Base-by-base conservation (phyloP, 139 green algal species). In the Diplosphaera chodatii region DNA sequence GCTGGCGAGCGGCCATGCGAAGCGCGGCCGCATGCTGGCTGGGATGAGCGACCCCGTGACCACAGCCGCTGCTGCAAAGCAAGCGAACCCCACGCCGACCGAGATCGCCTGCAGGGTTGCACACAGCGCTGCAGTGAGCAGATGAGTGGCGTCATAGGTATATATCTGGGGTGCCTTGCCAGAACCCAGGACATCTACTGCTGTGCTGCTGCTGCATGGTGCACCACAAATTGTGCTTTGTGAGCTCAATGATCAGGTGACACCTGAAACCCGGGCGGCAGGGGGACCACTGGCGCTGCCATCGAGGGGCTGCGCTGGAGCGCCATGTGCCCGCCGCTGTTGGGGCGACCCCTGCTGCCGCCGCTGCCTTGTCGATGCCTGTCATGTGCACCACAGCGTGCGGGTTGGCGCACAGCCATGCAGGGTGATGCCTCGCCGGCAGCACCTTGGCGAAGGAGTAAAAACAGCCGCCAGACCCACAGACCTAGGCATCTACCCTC, bases 1-100 rank as follows among this genome's bases (percentile, higher is more conserved):
- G 48, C 48, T 59, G 48, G 48, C 48, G 13, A 59, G 48, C 48
- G 48, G 48, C 48, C 48, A 59, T 25, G 48, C 48, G 18, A n/a
- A 25, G 13, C 48, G 48, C 48, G 48, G 48, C 48, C 72, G 55
- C 31, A 78, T 68, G 59, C 70, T 67, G 5, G 40, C 10, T 3
- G 74, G 74, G 25, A 78, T 67, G 15, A 78, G 33, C 4, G 67
- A 29, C 6, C 69, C 68, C 25, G 67, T 66, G 22, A 37, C 27
- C 2, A 66, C 32, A 21, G 41, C 40, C 20, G 27, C 67, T 30
- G 65, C 31, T 23, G 37, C 40, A n/a, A 78, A 68, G 27, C 59
- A 70, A 40, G 59, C 67, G 40, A 70, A 74, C 2, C 67, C 74
- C 40, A 68, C 67, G 27, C 37, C 67, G 25, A 78, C 29, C 10